phyloP scores from a whole-genome alignment of 2,329 filamentous ascomycete genomes.

The Venturia aucupariae region DNA sequence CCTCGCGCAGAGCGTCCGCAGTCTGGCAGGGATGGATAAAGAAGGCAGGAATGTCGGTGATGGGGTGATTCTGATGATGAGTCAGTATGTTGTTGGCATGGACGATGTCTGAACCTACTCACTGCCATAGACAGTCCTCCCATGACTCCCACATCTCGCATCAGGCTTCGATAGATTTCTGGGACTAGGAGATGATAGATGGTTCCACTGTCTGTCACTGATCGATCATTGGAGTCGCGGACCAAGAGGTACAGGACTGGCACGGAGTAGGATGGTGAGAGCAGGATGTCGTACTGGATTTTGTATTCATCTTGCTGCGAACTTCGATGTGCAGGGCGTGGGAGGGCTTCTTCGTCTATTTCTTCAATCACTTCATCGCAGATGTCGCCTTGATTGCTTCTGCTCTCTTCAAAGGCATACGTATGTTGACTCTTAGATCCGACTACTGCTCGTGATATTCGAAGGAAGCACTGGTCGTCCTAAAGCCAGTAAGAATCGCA shows the following conservation, averaged over 20 bases:
- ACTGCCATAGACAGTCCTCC: constrained; percentile 71
- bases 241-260: constrained; percentile 70
- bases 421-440: no score
- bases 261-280: constrained; percentile 65
- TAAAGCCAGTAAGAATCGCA: not conserved
- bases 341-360: not conserved
- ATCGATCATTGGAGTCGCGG: constrained; percentile 47
- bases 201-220: constrained; percentile 54
- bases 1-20: constrained; percentile 8
- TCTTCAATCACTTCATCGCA: not conserved
- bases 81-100: not conserved
- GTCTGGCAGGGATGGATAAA: constrained; percentile 15
- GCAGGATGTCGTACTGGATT: constrained; percentile 64
- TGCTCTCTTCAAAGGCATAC: no score
- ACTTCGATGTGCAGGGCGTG: not conserved
- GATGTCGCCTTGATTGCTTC: not conserved
- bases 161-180: constrained; percentile 49
- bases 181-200: constrained; percentile 66
- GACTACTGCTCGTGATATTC: not conserved
- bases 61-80: constrained; percentile 7
- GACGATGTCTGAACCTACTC: constrained; percentile 32
- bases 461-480: not conserved
- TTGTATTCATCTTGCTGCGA: not conserved
- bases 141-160: constrained; percentile 54
- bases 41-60: constrained; percentile 9